Evolutionary conservation across 2,329 filamentous ascomycete species (phyloP), one percentile per base, ranked within the genome.

Genomic region (Fusarium sp.): DNA sequence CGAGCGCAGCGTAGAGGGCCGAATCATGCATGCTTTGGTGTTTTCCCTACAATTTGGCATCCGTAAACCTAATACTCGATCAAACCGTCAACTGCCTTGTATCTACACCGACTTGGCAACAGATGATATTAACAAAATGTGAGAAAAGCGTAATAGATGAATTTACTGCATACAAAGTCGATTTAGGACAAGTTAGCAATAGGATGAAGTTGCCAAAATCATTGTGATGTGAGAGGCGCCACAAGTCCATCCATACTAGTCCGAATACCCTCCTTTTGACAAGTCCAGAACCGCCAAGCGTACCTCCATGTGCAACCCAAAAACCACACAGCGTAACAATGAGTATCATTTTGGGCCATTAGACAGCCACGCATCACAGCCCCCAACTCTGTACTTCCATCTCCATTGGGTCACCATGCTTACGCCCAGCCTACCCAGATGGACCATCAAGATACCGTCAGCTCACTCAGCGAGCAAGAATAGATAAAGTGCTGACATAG

Each of bases 401-500:
- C n/a, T 36, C 36, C 7, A 67, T 51, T 67, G 38, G 63, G 5
- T 22, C 12, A 24, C 35, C 11, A 17, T 38, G 52, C 58, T 57
- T 38, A 64, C 66, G 41, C 51, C 47, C 58, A 49, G 38, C 18
- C 33, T 28, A 47, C 20, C 26, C 22, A 22, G 36, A 24, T 69
- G 33, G 24, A 12, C n/a, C 31, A 31, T n/a, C 22, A 8, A 51
- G 38, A 52, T 39, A 38, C 31, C 8, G 47, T 56, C 60, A 66
- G 59, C 68, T 70, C 60, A 70, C 33, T 42, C 52, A 66, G 52
- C 36, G 11, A 59, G 47, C 36, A 11, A 47, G 17, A n/a, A 57
- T 39, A 42, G 57, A 70, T 61, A 59, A n/a, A 44, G 42, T 61
- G 51, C 59, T 70, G 14, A 70, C 51, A 36, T 17, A 47, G 22